Base-by-base conservation (phyloP, 805 yeast species). In the Hemisphaericaspora nanyangensis region DNA sequence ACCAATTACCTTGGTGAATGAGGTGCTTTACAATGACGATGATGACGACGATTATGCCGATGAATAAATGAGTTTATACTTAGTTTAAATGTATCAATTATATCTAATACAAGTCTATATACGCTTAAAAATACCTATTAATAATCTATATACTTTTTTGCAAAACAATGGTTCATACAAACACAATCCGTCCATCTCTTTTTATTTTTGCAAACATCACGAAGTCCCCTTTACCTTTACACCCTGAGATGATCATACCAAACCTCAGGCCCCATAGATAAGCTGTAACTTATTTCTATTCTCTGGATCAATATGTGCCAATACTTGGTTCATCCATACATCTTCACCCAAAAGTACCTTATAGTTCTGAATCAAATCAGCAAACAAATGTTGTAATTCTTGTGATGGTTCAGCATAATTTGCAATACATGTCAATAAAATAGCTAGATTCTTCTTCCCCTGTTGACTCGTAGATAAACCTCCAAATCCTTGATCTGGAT, bases 1-100 rank as follows among this genome's bases (percentile, higher is more conserved):
- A 37, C 91, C 96, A 0, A 68, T 89, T 1, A 72, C 77, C 11
- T 73, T 79, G 33, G 91, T 83, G 1, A 82, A 85, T 51, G 72
- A 73, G 34, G 78, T 83, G 1, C 58, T 86, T 13, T 85, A 85
- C 52, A 63, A 42, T 12, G 40, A 45, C 24, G 39, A 38, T 11
- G 43, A 39, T 6, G 42, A 44, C 12, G 36, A 34, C 5, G 37
- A 44, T 13, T 17, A 31, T 19, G 29, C 26, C 5, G 4, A 17
- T 30, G 19, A 30, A 17, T 27, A 12, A 12, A 11, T 27, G 18
- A 7, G 13, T 34, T 18, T n/a, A 19, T 32, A 16, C 7, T 26
- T 8, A n/a, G n/a, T n/a, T n/a, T n/a, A n/a, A 8, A 29, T 29
- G 12, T 8, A 29, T 7, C 19, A 29, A 29, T 29, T 17, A 17